Conservation (phyloP, 257 asterid genomes). For the Jacaranda copaia region DNA sequence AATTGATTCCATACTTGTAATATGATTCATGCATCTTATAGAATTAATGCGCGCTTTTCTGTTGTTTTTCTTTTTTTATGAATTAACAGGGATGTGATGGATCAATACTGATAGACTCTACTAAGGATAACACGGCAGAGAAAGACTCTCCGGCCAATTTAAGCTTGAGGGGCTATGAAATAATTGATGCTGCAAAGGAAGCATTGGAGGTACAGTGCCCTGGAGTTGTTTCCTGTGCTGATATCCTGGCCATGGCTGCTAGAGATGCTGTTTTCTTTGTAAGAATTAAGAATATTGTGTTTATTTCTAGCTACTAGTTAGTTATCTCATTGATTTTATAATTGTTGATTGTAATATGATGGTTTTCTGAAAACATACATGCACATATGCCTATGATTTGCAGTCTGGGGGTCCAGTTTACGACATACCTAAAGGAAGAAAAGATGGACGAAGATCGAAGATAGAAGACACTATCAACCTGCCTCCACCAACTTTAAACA, state of each 20-base stretch:
- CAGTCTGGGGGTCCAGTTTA: slow-evolving; percentile 93
- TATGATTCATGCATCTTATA: background rate
- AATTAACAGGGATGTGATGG: slow-evolving; percentile 83
- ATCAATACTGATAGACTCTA: slow-evolving; percentile 79
- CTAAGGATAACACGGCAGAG: slow-evolving; percentile 82
- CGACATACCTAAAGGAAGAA: slow-evolving; percentile 83
- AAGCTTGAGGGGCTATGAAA: slow-evolving; percentile 80
- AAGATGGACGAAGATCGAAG: slow-evolving; percentile 83
- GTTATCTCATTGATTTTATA: background rate
- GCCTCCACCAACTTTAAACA: slow-evolving; percentile 79
- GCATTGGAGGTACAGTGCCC: slow-evolving; percentile 79
- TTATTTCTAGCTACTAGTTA: no score
- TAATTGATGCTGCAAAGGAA: slow-evolving; percentile 77
- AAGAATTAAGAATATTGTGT: slow-evolving; percentile 38
- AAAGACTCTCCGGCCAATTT: slow-evolving; percentile 95
- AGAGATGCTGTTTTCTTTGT: slow-evolving; percentile 93
- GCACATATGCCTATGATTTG: background rate
- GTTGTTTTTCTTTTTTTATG: background rate
- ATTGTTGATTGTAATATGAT: background rate
- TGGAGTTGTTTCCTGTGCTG: slow-evolving; percentile 95
- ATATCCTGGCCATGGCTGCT: slow-evolving; percentile 91
- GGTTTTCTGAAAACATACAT: no score
- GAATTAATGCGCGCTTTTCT: background rate
- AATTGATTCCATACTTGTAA: no score
- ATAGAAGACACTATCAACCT: slow-evolving; percentile 83